Base-by-base conservation (phyloP, 345 rosid genomes). In the Dimocarpus longan region DNA sequence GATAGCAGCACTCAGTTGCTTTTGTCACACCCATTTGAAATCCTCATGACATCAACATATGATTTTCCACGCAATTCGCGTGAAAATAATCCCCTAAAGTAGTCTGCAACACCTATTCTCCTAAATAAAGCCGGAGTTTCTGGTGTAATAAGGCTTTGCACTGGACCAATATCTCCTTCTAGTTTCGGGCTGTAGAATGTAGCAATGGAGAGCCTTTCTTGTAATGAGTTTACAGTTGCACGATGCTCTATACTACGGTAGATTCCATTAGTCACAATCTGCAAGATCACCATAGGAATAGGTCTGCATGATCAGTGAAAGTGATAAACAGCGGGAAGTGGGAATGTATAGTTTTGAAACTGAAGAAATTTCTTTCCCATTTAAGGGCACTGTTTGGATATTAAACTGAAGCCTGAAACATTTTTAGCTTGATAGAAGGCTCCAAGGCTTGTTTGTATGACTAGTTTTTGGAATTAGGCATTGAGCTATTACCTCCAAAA, bases 231-330 rank as follows among this genome's bases (percentile, higher is more conserved):
- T 6, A 80, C 79, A 0, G 11, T 73, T 19, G 76, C 81, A 19
- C 79, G 79, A 70, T 83, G 86, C 66, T 77, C 74, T 1, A 83
- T 70, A 44, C 81, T 83, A 3, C 4, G 70, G 74, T 83, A 83
- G 5, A 52, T 70, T 56, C 79, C 86, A 37, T 77, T 80, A 11
- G 66, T 83, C 15, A 80, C 67, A 56, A 80, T 64, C 83, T 83
- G 56, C 63, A 11, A 5, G 8, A 80, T 46, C 22, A 56, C 32
- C 6, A 46, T 43, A 26, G 11, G 43, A 37, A 7, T 57, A 1
- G 8, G 63, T 57, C 4, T 57, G 11, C 4, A 57, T 8, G 56
- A 50, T 50, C 56, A 13, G 56, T 50, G 44, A 8, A 12, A 24
- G 62, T 43, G 57, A 21, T 7, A 63, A 44, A 16, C 19, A 50